A percentile compares a stretch with the other conserved stretches of the same genome.
These are phyloP conservation scores for Kazachstania taianensis DNA, from an alignment of 805 yeast species.

Conservation along the genomic window DNA sequence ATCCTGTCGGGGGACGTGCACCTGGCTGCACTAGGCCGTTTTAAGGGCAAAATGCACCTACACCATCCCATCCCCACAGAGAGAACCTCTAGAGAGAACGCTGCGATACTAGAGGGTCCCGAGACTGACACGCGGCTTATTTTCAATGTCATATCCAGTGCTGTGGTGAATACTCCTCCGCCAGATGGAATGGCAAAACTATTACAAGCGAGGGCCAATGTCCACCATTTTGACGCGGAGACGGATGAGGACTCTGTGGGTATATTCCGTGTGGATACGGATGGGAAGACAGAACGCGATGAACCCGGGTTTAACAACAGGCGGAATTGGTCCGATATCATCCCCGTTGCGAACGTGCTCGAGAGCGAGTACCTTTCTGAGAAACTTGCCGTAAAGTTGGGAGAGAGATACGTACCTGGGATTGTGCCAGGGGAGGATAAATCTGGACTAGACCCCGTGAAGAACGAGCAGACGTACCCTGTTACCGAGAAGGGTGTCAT, in stretches of 20 bases:
- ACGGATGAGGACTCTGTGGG: slow-evolving; percentile 80
- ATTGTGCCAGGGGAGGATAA: slow-evolving; percentile 15
- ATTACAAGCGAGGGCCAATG: slow-evolving; percentile 53
- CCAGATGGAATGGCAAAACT: slow-evolving; percentile 76
- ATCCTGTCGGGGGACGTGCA: slow-evolving; percentile 92
- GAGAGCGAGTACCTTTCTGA: slow-evolving; percentile 12
- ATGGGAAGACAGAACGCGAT: slow-evolving; percentile 38
- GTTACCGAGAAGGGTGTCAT: slow-evolving; percentile 48
- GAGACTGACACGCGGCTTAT: slow-evolving; percentile 66
- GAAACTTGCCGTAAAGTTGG: slow-evolving; percentile 5
- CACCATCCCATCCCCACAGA: slow-evolving; percentile 32
- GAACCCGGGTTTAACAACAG: slow-evolving; percentile 41
- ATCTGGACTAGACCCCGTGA: no score
- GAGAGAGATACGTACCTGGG: slow-evolving; percentile 20
- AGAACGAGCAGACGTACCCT: slow-evolving; percentile 49
- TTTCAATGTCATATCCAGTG: slow-evolving; percentile 79
- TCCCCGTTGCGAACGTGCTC: slow-evolving; percentile 38
- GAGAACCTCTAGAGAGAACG: slow-evolving; percentile 30
- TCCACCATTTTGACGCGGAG: slow-evolving; percentile 53
- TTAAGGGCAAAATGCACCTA: slow-evolving; percentile 45
- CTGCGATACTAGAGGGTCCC: slow-evolving; percentile 38
- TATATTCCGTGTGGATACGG: slow-evolving; percentile 52
- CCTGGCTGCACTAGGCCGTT: slow-evolving; percentile 71
- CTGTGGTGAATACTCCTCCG: slow-evolving; percentile 88
- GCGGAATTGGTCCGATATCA: slow-evolving; percentile 65